Conservation (phyloP, 352 stramenopile genomes). For the Poterioochromonas sp. region DNA sequence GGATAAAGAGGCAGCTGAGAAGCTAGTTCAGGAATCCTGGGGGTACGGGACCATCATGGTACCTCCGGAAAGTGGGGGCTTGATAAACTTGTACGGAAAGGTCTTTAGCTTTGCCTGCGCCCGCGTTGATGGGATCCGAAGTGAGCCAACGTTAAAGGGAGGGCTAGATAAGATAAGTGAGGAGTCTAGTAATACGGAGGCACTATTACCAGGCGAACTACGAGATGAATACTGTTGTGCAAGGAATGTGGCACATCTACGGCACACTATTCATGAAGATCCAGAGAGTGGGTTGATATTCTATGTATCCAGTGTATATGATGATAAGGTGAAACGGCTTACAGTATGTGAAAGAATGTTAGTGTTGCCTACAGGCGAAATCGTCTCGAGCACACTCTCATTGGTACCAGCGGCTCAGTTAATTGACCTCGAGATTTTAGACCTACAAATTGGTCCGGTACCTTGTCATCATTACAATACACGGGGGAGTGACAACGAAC, state of each 20-base stretch:
- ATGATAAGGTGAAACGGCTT: slow-evolving; percentile 23
- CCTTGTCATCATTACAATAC: slow-evolving; percentile 31
- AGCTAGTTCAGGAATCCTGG: slow-evolving; percentile 24
- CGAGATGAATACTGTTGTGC: slow-evolving; percentile 29
- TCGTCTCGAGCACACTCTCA: slow-evolving; percentile 29
- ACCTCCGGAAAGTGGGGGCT: slow-evolving; percentile 22
- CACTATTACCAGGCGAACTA: slow-evolving; percentile 30
- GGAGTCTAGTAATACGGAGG: slow-evolving; percentile 29
- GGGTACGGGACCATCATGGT: slow-evolving; percentile 19
- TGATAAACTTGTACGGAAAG: slow-evolving; percentile 23
- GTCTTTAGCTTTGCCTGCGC: slow-evolving; percentile 25
- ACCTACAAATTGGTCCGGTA: slow-evolving; percentile 30
- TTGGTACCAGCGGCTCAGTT: slow-evolving; percentile 29
- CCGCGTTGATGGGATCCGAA: slow-evolving; percentile 25
- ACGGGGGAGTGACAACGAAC: slow-evolving; percentile 28
- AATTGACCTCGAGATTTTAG: slow-evolving; percentile 31
- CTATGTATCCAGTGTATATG: slow-evolving; percentile 31
- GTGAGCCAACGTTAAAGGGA: not conserved
- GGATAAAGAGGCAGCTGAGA: slow-evolving; percentile 25
- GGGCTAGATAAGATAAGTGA: too few species aligned
- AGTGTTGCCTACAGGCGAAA: slow-evolving; percentile 21
- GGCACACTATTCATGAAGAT: slow-evolving; percentile 27
- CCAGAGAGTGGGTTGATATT: slow-evolving; percentile 29
- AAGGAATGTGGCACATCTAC: slow-evolving; percentile 16
- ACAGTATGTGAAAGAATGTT: slow-evolving; percentile 27